These are phyloP conservation scores for Yamadazyma taylorii DNA, from an alignment of 1,139 yeast species.

Conservation along the genomic window DNA sequence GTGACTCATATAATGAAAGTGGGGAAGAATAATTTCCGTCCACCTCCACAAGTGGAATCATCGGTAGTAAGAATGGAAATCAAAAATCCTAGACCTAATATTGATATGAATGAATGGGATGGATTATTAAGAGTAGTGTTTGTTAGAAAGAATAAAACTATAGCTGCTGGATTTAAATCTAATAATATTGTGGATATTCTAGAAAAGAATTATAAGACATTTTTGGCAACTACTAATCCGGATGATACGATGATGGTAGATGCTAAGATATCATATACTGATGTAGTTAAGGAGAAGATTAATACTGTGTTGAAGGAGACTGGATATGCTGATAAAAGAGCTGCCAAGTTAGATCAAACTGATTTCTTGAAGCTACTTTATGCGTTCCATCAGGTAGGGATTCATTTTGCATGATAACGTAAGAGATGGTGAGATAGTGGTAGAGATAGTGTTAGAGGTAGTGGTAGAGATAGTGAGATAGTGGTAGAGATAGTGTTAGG, in stretches of 20 bases:
- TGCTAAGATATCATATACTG: slow-evolving; percentile 40
- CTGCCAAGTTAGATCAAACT: slow-evolving; percentile 92
- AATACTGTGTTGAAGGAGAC: slow-evolving; percentile 73
- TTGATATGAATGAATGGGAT: slow-evolving; percentile 96
- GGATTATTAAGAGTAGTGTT: slow-evolving; percentile 88
- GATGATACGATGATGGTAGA: slow-evolving; percentile 57
- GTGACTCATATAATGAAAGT: slow-evolving; percentile 98
- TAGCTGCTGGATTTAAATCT: slow-evolving; percentile 90
- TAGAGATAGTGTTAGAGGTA: too few species aligned
- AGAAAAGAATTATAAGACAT: slow-evolving; percentile 86
- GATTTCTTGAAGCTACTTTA: slow-evolving; percentile 84
- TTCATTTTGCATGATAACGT: slow-evolving; percentile 86
- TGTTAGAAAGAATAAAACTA: slow-evolving; percentile 89
- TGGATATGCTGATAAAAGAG: slow-evolving; percentile 80
- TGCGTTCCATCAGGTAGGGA: slow-evolving; percentile 96
- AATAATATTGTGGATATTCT: slow-evolving; percentile 78
- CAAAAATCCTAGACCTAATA: slow-evolving; percentile 86
- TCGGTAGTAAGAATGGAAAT: slow-evolving; percentile 93
- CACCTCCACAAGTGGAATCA: slow-evolving; percentile 98
- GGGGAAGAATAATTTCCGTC: slow-evolving; percentile 93
- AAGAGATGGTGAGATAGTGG: too few species aligned
- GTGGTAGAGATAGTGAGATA: too few species aligned
- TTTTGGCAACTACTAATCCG: slow-evolving; percentile 56
- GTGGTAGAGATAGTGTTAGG: too few species aligned
- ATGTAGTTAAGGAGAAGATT: slow-evolving; percentile 57